Evolutionary conservation across 345 rosid species (phyloP).

Genomic region (Ricinus communis): DNA sequence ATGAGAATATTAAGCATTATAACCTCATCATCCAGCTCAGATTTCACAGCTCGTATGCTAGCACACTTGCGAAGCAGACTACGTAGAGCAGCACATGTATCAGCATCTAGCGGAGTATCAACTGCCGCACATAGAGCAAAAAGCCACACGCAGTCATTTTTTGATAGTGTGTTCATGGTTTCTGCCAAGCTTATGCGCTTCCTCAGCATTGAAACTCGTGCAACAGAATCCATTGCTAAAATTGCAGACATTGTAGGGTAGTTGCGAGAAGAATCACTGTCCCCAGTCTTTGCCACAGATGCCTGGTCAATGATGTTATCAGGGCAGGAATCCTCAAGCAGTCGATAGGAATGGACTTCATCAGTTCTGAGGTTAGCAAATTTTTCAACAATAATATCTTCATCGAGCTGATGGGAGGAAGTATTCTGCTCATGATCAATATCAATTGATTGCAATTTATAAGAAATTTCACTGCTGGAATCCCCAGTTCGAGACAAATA

Average conservation of each 20-base stretch:
- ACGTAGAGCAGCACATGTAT: conserved; percentile 65
- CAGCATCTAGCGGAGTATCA: conserved; percentile 70
- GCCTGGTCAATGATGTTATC: conserved; percentile 3
- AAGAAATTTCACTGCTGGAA: conserved; percentile 20
- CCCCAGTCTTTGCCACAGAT: conserved; percentile 1
- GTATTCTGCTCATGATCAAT: conserved; percentile 20
- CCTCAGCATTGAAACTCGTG: conserved; percentile 62
- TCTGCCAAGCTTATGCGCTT: conserved; percentile 56
- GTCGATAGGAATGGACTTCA: conserved; percentile 5
- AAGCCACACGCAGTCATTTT: conserved; percentile 62
- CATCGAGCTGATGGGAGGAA: conserved; percentile 21
- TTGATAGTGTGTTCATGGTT: conserved; percentile 34
- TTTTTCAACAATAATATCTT: conserved; percentile 27
- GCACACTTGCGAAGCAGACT: conserved; percentile 77
- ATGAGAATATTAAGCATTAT: conserved; percentile 73
- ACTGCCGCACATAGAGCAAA: conserved; percentile 74
- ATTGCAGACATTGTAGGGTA: conserved; percentile 50
- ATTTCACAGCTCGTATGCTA: conserved; percentile 57
- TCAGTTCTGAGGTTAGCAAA: conserved; percentile 26
- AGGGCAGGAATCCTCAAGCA: not conserved
- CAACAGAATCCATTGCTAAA: conserved; percentile 64
- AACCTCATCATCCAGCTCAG: conserved; percentile 65
- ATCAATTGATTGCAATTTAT: conserved; percentile 6
- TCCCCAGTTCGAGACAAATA: conserved; percentile 34
- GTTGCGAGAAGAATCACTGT: conserved; percentile 23